Percentiles rank a stretch among this genome's conserved stretches.
These are phyloP conservation scores for Hydnomerulius pinastri DNA, from an alignment of 768 basidiomycete genomes.

Conservation along the genomic window DNA sequence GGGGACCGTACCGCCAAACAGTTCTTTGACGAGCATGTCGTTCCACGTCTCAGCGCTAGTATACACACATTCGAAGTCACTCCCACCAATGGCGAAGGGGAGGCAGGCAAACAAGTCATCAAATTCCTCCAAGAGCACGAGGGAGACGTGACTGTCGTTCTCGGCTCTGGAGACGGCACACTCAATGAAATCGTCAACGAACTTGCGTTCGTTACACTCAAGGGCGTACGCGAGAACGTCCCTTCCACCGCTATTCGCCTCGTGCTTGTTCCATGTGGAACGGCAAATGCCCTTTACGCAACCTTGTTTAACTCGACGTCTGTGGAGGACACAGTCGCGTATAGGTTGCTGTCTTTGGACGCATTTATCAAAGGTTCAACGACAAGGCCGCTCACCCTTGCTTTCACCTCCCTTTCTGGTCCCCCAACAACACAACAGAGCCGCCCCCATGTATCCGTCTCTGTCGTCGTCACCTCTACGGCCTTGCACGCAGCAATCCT, in stretches of 20 bases:
- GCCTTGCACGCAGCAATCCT: constrained; percentile 85
- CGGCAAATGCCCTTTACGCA: constrained; percentile 90
- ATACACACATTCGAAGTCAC: constrained; percentile 37
- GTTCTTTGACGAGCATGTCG: constrained; percentile 60
- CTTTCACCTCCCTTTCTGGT: constrained; percentile 48
- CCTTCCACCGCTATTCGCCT: constrained; percentile 37
- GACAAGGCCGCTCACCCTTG: constrained; percentile 51
- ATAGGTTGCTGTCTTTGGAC: constrained; percentile 57
- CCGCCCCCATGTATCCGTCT: constrained; percentile 38
- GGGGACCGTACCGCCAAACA: constrained; percentile 58
- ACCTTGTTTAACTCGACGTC: constrained; percentile 64
- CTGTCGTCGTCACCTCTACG: constrained; percentile 87
- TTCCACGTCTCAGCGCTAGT: constrained; percentile 58
- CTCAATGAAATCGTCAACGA: constrained; percentile 84
- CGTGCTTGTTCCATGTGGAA: constrained; percentile 73
- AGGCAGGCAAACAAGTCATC: constrained; percentile 54
- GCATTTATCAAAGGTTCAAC: constrained; percentile 45
- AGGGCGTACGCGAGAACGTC: constrained; percentile 17
- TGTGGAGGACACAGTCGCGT: constrained; percentile 29
- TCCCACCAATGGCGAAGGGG: constrained; percentile 51
- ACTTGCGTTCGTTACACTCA: constrained; percentile 33
- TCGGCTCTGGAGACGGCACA: constrained; percentile 91
- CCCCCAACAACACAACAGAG: constrained; percentile 26
- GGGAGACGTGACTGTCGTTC: constrained; percentile 47
- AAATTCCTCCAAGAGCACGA: constrained; percentile 39